phyloP scores from a whole-genome alignment of 2,329 filamentous ascomycete species.

The Sporothrix schenckii region DNA sequence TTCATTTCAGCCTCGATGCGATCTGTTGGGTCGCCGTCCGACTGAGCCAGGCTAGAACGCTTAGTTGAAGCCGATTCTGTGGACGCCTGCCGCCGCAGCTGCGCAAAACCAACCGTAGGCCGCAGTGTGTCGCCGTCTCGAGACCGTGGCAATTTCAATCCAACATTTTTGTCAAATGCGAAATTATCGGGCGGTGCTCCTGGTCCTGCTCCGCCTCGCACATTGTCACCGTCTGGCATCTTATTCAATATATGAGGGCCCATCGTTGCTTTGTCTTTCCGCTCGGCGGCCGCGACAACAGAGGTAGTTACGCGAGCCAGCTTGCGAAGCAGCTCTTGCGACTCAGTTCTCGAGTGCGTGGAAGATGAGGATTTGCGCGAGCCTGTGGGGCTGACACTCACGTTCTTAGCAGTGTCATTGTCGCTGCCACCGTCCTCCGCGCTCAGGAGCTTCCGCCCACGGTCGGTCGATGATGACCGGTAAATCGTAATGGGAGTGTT shows the following conservation, averaged over 20 bases:
- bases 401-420: slow-evolving; percentile 14
- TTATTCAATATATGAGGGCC: background rate
- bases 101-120: slow-evolving; percentile 52
- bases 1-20: slow-evolving; percentile 60
- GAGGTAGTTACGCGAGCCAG: slow-evolving; percentile 48
- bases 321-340: slow-evolving; percentile 54
- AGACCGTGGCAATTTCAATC: slow-evolving; percentile 39
- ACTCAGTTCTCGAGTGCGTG: slow-evolving; percentile 45
- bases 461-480: slow-evolving; percentile 35
- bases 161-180: background rate
- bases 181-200: background rate
- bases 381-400: slow-evolving; percentile 30
- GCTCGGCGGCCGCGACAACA: slow-evolving; percentile 20
- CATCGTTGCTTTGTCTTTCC: slow-evolving; percentile 16
- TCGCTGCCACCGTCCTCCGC: slow-evolving; percentile 27
- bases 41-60: slow-evolving; percentile 51
- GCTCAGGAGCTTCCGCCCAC: slow-evolving; percentile 22
- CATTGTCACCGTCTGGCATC: slow-evolving; percentile 19
- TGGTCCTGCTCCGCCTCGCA: background rate
- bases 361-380: slow-evolving; percentile 34
- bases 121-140: slow-evolving; percentile 37
- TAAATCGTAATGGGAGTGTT: slow-evolving; percentile 50
- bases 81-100: slow-evolving; percentile 50
- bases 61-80: slow-evolving; percentile 55
- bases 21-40: slow-evolving; percentile 59